Evolutionary conservation across 768 basidiomycete species (phyloP).

Genomic region (Suillus spraguei): DNA sequence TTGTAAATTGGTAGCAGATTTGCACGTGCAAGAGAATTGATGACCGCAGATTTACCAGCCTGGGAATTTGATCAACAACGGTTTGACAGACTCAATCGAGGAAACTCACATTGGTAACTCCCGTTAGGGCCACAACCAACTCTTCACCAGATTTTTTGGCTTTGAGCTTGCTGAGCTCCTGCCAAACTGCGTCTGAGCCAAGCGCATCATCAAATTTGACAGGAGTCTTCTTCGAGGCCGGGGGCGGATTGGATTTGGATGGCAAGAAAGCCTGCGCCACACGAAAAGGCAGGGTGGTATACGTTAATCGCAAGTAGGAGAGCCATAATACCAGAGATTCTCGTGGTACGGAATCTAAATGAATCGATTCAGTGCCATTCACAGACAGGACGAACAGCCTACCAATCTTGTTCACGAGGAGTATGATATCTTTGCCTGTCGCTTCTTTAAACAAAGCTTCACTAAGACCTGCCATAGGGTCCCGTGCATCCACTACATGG

Average conservation of each 20-base stretch:
- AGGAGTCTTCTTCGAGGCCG: slow-evolving; percentile 41
- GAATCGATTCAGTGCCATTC: not conserved
- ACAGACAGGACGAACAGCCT: slow-evolving; percentile 30
- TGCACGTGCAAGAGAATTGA: slow-evolving; percentile 73
- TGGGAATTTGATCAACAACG: slow-evolving; percentile 29
- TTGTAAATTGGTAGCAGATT: slow-evolving; percentile 58
- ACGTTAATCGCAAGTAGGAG: slow-evolving; percentile 53
- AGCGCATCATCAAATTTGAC: slow-evolving; percentile 54
- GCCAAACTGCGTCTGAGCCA: slow-evolving; percentile 56
- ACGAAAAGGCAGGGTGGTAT: slow-evolving; percentile 73
- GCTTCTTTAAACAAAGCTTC: slow-evolving; percentile 53
- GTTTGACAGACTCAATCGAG: slow-evolving; percentile 7
- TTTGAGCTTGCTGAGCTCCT: slow-evolving; percentile 50
- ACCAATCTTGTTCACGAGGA: slow-evolving; percentile 92
- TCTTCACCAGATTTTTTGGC: slow-evolving; percentile 47
- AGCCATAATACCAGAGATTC: slow-evolving; percentile 78
- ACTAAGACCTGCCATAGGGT: slow-evolving; percentile 75
- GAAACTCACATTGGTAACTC: slow-evolving; percentile 74
- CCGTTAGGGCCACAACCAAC: slow-evolving; percentile 76
- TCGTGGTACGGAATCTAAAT: slow-evolving; percentile 73
- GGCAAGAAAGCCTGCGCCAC: slow-evolving; percentile 71
- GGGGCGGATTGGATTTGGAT: slow-evolving; percentile 24
- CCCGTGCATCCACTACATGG: slow-evolving; percentile 83
- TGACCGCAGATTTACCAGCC: slow-evolving; percentile 83
- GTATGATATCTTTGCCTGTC: slow-evolving; percentile 49